Conservation (phyloP, 2,329 filamentous ascomycete species). For the Trichoderma sp. region DNA sequence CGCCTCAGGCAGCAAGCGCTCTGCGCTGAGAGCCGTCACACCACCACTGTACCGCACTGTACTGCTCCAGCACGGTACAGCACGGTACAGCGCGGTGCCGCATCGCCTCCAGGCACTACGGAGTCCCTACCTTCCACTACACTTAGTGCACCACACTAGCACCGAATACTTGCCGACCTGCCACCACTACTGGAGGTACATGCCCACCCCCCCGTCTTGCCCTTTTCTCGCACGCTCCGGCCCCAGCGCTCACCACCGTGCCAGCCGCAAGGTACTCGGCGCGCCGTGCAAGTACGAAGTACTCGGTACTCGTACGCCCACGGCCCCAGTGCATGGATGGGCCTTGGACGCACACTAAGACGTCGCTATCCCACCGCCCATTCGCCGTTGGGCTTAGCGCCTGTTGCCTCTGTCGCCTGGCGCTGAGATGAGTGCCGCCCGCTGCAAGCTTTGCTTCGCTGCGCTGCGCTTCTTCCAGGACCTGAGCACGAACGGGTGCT, state of each 20-base stretch:
- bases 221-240: background rate
- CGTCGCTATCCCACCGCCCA: constrained; percentile 35
- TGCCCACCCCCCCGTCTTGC: constrained; percentile 15
- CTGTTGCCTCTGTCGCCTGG: constrained; percentile 21
- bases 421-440: constrained; percentile 14
- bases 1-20: constrained; percentile 1
- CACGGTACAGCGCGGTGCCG: too few species aligned
- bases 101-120: background rate
- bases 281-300: background rate
- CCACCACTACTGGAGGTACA: constrained; percentile 14
- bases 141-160: too few species aligned
- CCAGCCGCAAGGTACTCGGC: background rate
- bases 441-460: background rate
- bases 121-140: too few species aligned
- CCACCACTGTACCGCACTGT: too few species aligned
- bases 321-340: constrained; percentile 20
- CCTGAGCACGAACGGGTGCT: too few species aligned
- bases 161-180: background rate
- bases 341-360: constrained; percentile 30
- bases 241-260: background rate
- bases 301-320: constrained; percentile 13
- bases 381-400: constrained; percentile 37
- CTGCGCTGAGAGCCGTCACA: background rate
- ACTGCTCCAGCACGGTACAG: too few species aligned
- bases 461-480: background rate